Conservation (phyloP, 208 protist genomes). For the Angomonas ambiguus region DNA sequence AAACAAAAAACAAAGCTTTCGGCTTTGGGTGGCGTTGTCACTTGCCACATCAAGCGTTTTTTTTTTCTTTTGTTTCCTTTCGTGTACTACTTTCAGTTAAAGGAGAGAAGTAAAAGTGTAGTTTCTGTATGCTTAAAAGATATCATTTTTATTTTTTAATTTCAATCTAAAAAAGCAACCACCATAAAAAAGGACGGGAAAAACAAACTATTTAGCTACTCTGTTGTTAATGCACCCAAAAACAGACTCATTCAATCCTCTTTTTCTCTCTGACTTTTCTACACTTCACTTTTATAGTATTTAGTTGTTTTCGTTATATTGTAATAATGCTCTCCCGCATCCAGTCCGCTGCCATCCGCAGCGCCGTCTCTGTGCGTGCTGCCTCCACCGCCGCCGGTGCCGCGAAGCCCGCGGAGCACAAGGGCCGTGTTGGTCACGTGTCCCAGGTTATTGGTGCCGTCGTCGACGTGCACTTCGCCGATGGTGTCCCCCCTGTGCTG, state of each 20-base stretch:
- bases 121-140: background rate
- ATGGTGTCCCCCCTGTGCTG: conserved; percentile 94
- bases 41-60: conserved; percentile 13
- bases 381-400: conserved; percentile 15
- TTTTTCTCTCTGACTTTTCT: conserved; percentile 11
- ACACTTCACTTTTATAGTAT: conserved; percentile 6
- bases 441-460: conserved; percentile 98
- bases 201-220: too few relatives aligned
- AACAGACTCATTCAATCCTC: background rate
- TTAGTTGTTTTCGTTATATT: conserved; percentile 20
- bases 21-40: background rate
- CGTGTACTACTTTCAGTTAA: background rate
- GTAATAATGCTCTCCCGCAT: conserved; percentile 51
- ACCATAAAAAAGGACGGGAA: too few relatives aligned
- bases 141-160: background rate
- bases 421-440: conserved; percentile 77
- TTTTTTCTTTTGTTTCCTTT: background rate
- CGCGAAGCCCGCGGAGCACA: conserved; percentile 54
- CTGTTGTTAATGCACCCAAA: too few relatives aligned
- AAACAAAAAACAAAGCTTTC: background rate
- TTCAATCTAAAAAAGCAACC: background rate
- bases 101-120: background rate
- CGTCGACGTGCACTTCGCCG: conserved; percentile 97
- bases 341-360: conserved; percentile 46
- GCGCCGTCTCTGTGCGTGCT: conserved; percentile 21